phyloP scores from a whole-genome alignment of 495 filamentous ascomycete species.

The Ramalina intermedia region DNA sequence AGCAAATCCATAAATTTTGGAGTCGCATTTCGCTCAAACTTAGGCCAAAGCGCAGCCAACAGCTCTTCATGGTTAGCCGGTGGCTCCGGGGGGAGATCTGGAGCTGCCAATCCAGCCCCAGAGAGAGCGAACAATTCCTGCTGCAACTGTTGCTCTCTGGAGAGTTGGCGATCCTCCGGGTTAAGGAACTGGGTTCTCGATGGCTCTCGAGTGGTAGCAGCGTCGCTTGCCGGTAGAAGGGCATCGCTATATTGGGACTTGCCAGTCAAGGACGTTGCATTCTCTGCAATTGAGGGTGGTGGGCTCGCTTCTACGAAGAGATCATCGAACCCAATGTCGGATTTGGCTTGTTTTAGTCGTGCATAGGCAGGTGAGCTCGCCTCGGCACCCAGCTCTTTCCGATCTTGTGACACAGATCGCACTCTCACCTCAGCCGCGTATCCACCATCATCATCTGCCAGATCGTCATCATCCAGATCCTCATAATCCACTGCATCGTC shows the following conservation, averaged over 20 bases:
- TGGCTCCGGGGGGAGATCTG: slow-evolving; percentile 36
- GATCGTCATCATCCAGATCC: slow-evolving; percentile 64
- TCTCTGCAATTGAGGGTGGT: too few relatives aligned
- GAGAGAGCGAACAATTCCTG: slow-evolving; percentile 39
- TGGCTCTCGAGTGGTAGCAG: slow-evolving; percentile 22
- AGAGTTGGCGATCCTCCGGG: slow-evolving; percentile 1
- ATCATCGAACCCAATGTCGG: not conserved
- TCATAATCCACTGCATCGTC: slow-evolving; percentile 77
- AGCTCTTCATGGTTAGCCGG: slow-evolving; percentile 53
- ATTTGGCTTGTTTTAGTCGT: too few relatives aligned
- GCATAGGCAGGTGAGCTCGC: too few relatives aligned
- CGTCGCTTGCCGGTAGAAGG: not conserved
- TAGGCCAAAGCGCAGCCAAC: slow-evolving; percentile 53
- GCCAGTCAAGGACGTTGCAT: too few relatives aligned
- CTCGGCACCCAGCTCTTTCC: too few relatives aligned
- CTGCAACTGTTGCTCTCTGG: slow-evolving; percentile 26
- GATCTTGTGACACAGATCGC: too few relatives aligned
- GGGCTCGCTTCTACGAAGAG: slow-evolving; percentile 36
- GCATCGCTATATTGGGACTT: too few relatives aligned
- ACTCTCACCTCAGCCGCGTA: too few relatives aligned
- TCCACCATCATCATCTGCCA: slow-evolving; percentile 48
- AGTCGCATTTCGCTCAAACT: slow-evolving; percentile 48
- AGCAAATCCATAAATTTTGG: slow-evolving; percentile 61
- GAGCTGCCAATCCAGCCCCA: slow-evolving; percentile 15
- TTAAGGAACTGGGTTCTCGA: not conserved